These are phyloP conservation scores for Lithocarpus polystachyus DNA, from an alignment of 306 rosid species.

Conservation along the genomic window DNA sequence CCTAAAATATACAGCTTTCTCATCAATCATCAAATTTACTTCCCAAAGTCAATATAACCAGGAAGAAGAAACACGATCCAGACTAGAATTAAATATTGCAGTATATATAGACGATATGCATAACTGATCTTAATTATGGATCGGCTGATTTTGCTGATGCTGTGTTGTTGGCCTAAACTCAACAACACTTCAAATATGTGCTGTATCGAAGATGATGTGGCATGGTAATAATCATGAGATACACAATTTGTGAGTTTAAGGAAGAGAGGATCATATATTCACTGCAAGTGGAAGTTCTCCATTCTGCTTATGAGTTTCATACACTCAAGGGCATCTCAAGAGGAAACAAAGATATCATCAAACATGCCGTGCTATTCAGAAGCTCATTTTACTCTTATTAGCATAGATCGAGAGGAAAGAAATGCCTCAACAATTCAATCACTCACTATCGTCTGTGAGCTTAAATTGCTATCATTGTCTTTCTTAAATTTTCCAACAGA, in stretches of 20 bases:
- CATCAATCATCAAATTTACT: slow-evolving; percentile 8
- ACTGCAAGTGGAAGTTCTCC: not conserved
- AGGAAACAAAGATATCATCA: not conserved
- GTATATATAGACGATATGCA: not conserved
- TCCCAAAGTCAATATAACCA: slow-evolving; percentile 6
- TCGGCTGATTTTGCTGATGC: not conserved
- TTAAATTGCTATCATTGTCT: not conserved
- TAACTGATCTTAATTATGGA: not conserved
- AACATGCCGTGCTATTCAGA: not conserved
- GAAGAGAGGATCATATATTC: not conserved
- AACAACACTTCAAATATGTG: not conserved
- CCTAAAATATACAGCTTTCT: slow-evolving; percentile 44
- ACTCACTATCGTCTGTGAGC: not conserved
- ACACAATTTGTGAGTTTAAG: not conserved
- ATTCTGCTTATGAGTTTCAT: not conserved
- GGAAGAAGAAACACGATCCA: not conserved
- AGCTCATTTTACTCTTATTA: not conserved
- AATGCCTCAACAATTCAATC: not conserved
- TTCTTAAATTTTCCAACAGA: not conserved
- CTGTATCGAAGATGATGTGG: not conserved
- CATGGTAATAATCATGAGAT: not conserved
- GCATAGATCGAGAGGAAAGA: not conserved
- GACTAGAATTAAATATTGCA: not conserved
- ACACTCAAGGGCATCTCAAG: not conserved
- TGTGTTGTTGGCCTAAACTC: not conserved